Conservation (phyloP, 2,329 filamentous ascomycete species). For the Fusarium concolor region DNA sequence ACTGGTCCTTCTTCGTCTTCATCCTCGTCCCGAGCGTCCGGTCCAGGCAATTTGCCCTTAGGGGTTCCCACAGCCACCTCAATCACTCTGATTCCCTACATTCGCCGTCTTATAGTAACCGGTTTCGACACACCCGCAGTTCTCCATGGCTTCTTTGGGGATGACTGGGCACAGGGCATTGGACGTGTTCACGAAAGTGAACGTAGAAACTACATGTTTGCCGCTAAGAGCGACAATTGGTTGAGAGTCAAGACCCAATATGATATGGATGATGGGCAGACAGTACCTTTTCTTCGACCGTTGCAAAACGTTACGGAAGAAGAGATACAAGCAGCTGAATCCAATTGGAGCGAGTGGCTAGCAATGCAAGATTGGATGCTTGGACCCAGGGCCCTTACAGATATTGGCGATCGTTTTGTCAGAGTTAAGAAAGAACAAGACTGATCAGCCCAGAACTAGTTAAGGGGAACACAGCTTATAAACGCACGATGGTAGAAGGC, state of each 20-base stretch:
- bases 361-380: conserved; percentile 99
- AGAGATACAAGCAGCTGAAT: conserved; percentile 86
- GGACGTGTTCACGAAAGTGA: conserved; percentile 89
- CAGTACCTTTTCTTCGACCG: conserved; percentile 86
- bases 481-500: background rate
- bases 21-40: conserved; percentile 48
- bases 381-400: conserved; percentile 76
- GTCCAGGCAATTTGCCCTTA: conserved; percentile 14
- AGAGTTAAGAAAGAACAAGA: conserved; percentile 49
- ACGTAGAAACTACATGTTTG: conserved; percentile 93
- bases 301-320: conserved; percentile 79
- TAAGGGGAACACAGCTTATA: background rate
- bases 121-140: conserved; percentile 89
- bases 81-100: conserved; percentile 85
- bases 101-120: conserved; percentile 89
- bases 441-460: background rate
- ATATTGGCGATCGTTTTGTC: conserved; percentile 46
- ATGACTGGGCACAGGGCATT: conserved; percentile 85
- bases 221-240: conserved; percentile 93
- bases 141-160: conserved; percentile 97
- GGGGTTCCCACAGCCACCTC: conserved; percentile 45
- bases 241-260: conserved; percentile 89
- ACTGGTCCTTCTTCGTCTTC: conserved; percentile 41
- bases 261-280: conserved; percentile 86
- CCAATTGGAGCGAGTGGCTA: conserved; percentile 92